Conservation (phyloP, 2,329 filamentous ascomycete species). For the Penicillium sclerotiorum region DNA sequence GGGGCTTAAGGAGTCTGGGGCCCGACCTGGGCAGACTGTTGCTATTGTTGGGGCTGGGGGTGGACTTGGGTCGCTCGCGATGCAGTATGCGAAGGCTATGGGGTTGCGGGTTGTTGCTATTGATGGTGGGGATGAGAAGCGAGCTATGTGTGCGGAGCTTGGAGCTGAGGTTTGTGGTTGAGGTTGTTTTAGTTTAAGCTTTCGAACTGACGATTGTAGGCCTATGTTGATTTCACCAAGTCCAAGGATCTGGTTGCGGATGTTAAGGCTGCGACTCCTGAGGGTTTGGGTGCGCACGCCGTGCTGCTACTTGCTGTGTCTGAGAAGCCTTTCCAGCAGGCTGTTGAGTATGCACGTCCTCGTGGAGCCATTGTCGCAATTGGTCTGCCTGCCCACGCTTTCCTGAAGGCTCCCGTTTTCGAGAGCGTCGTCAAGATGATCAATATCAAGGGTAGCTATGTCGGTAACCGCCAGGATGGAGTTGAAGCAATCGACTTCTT, state of each 20-base stretch:
- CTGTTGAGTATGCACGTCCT: slow-evolving; percentile 81
- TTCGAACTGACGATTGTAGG: slow-evolving; percentile 24
- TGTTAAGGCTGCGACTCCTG: slow-evolving; percentile 77
- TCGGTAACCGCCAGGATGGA: slow-evolving; percentile 87
- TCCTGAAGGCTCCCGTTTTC: slow-evolving; percentile 82
- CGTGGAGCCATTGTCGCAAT: slow-evolving; percentile 85
- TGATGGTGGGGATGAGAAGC: slow-evolving; percentile 81
- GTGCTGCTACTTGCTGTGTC: slow-evolving; percentile 82
- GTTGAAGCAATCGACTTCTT: slow-evolving; percentile 92
- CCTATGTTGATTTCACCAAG: slow-evolving; percentile 79
- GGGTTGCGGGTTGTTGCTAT: slow-evolving; percentile 78
- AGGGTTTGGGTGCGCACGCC: slow-evolving; percentile 82
- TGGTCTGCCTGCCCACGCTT: slow-evolving; percentile 79
- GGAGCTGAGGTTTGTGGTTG: slow-evolving; percentile 58
- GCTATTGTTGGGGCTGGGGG: slow-evolving; percentile 87
- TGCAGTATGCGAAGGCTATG: slow-evolving; percentile 92
- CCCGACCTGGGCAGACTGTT: slow-evolving; percentile 72
- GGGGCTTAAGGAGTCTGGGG: slow-evolving; percentile 80
- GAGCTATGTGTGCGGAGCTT: slow-evolving; percentile 64
- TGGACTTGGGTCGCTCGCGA: slow-evolving; percentile 76
- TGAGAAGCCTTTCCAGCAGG: slow-evolving; percentile 96
- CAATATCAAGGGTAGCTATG: slow-evolving; percentile 88
- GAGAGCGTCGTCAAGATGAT: slow-evolving; percentile 89
- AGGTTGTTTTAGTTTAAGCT: not conserved
- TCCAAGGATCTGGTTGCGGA: slow-evolving; percentile 79